Evolutionary conservation across 2,329 filamentous ascomycete species (phyloP), one percentile per base, ranked within the genome.

Genomic region (Allantophomopsis lycopodina): DNA sequence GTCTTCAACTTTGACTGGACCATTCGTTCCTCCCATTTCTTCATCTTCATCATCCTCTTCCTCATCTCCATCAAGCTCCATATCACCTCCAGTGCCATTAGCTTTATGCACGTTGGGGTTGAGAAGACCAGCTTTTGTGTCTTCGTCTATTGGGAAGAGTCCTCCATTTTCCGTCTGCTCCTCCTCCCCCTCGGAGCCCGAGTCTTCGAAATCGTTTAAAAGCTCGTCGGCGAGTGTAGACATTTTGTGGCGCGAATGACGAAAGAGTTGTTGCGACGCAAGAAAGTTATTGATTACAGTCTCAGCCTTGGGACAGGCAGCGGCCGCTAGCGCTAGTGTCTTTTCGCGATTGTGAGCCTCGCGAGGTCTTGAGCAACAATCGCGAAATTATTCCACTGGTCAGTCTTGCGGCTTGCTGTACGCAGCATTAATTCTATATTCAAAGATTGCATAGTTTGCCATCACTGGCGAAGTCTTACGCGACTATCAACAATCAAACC

Each of bases 141-240:
- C 59, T 38, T 63, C 60, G 32, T 66, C 59, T 43, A 61, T 50
- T 30, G 57, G 50, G 47, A 68, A 61, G 20, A 62, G 54, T 23
- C 54, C 57, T 44, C 67, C 64, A 38, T 70, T 64, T 42, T 73
- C 66, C 23, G 23, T 28, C 36, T 70, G 66, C 23, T 74, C 66
- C 30, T 76, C 74, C 45, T 80, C 79, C 31, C 71, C 75, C 51
- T 91, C 84, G 39, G 85, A 85, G 38, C 79, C 86, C 5, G 79
- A 84, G 55, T 93, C 85, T 52, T 87, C 86, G 47, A 94, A 91
- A 57, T 94, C 86, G 54, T 91, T 84, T 50, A 96, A 70, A 10
- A 98, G 73, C 58, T 96, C 89, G 54, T 96, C 88, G 46, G 85
- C 89, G 46, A 93, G 72, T 35, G 86, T 93, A 58, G 89, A 86